Percentiles rank a stretch among this genome's conserved stretches.
phyloP scores from a whole-genome alignment of 2,329 filamentous ascomycete genomes.

The Harringtonia lauricola region DNA sequence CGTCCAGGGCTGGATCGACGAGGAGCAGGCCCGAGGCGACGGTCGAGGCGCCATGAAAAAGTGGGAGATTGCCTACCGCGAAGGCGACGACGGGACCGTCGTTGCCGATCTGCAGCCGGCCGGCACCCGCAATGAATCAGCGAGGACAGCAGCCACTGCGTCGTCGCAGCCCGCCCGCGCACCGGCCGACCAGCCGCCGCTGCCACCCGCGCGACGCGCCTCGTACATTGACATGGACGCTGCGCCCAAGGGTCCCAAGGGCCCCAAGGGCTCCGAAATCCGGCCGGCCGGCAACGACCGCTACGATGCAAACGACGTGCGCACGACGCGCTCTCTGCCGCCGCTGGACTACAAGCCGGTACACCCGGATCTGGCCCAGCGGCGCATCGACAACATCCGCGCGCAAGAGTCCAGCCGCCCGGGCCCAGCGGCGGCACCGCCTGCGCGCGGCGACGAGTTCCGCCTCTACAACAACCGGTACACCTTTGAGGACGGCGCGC shows the following conservation, averaged over 20 bases:
- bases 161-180: constrained; percentile 7
- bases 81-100: constrained; percentile 36
- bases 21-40: constrained; percentile 39
- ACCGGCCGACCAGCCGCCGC: constrained; percentile 11
- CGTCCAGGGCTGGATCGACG: constrained; percentile 62
- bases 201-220: constrained; percentile 7
- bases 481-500: constrained; percentile 56
- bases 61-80: constrained; percentile 66
- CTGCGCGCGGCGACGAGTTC: constrained; percentile 5
- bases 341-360: constrained; percentile 44
- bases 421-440: background rate
- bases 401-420: constrained; percentile 8
- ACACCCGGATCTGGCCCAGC: constrained; percentile 48
- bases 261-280: no score
- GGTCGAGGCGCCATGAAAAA: constrained; percentile 27
- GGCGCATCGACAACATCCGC: constrained; percentile 49
- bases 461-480: constrained; percentile 55
- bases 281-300: background rate
- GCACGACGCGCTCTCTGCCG: constrained; percentile 29
- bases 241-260: constrained; percentile 21
- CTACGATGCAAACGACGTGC: constrained; percentile 3
- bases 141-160: constrained; percentile 11
- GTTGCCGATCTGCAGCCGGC: constrained; percentile 46
- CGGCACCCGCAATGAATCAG: constrained; percentile 12
- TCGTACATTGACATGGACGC: constrained; percentile 18